Base-by-base conservation (phyloP, 441 rosid species). In the Pelargonium myrrhifolium region DNA sequence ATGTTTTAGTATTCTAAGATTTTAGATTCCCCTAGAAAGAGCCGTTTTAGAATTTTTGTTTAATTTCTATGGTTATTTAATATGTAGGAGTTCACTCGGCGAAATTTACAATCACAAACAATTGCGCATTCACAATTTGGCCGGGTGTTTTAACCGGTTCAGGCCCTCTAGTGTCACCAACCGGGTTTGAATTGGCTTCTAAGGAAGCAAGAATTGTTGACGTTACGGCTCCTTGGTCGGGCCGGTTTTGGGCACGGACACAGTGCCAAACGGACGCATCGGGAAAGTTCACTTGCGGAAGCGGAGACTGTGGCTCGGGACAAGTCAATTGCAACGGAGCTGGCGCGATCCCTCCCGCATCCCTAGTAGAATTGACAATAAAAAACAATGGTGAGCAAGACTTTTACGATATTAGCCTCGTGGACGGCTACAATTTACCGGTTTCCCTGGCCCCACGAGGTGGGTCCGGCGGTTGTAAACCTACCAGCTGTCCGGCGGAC, bases 391-490 rank as follows among this genome's bases (percentile, higher is more conserved):
- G 69, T 0, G 69, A 62, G 17, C 64, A 65, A 63, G 85, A 71
- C 66, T 79, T 62, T 73, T 71, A 78, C 17, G 79, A 71, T 15
- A 51, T 81, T 10, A 83, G 76, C 70, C 62, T 83, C 0, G 83
- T 74, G 11, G 82, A 77, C n/a, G 84, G 86, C 18, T 85, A 72
- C 66, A 81, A 83, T 75, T 55, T 85, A 64, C 89, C 87, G 0
- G 0, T 77, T 14, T 56, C 66, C 7, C 65, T 81, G 2, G 69
- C 67, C 17, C 68, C 84, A 3, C 65, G 53, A 42, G 73, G 65
- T 17, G 65, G 74, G 0, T 56, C 74, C 0, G 72, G 75, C 1
- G 69, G 61, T 1, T 81, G 87, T 68, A 9, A 18, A 0, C 3
- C 42, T 9, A 62, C 80, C 0, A 75, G 81, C 65, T 83, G 87